Base-by-base conservation (phyloP, 2,329 filamentous ascomycete species). In the Drechslerella coelobrocha region DNA sequence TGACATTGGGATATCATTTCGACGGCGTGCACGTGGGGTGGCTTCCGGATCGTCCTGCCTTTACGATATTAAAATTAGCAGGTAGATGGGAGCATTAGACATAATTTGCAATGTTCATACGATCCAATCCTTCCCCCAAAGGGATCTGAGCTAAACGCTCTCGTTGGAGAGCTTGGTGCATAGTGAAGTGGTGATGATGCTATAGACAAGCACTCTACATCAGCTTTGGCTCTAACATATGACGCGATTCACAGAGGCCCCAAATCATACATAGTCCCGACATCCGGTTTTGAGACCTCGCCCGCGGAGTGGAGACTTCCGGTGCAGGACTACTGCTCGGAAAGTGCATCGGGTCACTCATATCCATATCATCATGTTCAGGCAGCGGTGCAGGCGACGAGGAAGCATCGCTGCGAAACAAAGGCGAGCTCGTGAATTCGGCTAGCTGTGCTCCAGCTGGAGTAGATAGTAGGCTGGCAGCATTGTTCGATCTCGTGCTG, bases 1-100 rank as follows among this genome's bases (percentile, higher is more conserved):
- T 50, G 75, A 75, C 59, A 75, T 75, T 29, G 74, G 74, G 50
- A 76, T 73, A 68, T 76, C 75, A 41, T 75, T 75, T 60, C 75
- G 74, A 19, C 68, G 53, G 14, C 54, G 47, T 9, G 66, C 54
- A 26, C 61, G 61, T 41, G 72, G 60, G 6, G 60, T 69, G 5
- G 66, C 55, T 47, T 68, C 65, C 31, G 31, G 59, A 51, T 47
- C 57, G 24, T 71, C 71, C 41, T 55, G 61, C 10, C 71, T 73
- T 19, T 52, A 27, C n/a, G n/a, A 2, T 14, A 23, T 41, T 12
- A 17, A 34, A 47, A 12, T 59, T 63, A 68, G 52, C 17, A 37
- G 48, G 5, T 10, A 1, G 29, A 17, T n/a, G 12, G 2, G 21
- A 37, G 21, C 24, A 7, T 34, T 37, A n/a, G 12, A 5, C 41